phyloP scores from a whole-genome alignment of 345 rosid species.

The Eucalyptus curtisii region DNA sequence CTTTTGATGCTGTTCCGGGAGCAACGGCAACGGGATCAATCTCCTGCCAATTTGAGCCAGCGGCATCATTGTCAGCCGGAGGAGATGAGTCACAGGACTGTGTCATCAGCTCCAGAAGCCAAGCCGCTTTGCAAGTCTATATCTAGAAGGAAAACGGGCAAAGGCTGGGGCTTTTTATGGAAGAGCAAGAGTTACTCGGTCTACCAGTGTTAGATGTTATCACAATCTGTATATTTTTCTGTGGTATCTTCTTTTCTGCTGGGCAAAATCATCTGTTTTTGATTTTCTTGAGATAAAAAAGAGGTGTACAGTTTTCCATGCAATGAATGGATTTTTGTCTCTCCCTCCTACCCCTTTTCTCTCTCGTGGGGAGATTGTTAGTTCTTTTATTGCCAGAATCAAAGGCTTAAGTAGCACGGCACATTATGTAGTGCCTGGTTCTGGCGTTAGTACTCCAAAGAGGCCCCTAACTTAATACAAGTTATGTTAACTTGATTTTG shows the following conservation, averaged over 20 bases:
- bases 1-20: constrained; percentile 86
- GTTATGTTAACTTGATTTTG: not conserved
- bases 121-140: constrained; percentile 53
- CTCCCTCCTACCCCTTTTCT: not conserved
- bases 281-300: constrained; percentile 1
- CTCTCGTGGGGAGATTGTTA: not conserved
- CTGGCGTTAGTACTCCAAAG: not conserved
- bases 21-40: constrained; percentile 77
- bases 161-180: constrained; percentile 70
- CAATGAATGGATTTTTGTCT: constrained; percentile 19
- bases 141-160: constrained; percentile 63
- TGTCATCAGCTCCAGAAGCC: constrained; percentile 27
- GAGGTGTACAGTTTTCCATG: constrained; percentile 42
- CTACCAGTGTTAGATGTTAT: not conserved
- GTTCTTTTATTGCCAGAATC: not conserved
- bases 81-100: constrained; percentile 19
- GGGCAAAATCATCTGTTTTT: not conserved
- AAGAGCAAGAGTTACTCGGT: constrained; percentile 76
- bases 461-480: not conserved
- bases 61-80: not conserved
- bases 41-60: constrained; percentile 7
- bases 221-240: constrained; percentile 33
- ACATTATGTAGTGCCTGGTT: not conserved
- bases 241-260: not conserved
- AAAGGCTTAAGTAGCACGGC: not conserved